phyloP scores from a whole-genome alignment of 345 rosid genomes.

The Acer yangbiense region DNA sequence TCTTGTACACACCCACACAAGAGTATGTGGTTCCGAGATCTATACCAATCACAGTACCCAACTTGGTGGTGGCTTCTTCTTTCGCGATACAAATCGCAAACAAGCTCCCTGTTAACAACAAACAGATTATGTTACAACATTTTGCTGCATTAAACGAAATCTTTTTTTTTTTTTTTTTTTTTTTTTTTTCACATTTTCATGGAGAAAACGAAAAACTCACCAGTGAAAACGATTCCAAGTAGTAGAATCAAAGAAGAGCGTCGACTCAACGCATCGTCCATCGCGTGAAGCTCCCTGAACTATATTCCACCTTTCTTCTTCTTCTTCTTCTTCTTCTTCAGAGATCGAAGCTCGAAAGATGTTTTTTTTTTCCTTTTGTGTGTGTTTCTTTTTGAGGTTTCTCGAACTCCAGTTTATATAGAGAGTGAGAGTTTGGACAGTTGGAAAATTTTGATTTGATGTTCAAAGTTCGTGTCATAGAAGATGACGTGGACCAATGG shows the following conservation, averaged over 20 bases:
- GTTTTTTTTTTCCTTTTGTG: neutral
- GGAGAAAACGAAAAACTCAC: neutral
- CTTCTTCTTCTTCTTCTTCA: neutral
- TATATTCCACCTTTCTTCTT: neutral
- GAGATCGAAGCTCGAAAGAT: neutral
- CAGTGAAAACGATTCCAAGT: neutral
- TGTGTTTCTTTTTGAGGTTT: neutral
- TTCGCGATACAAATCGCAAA: slow-evolving; percentile 27
- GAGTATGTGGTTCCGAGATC: slow-evolving; percentile 24
- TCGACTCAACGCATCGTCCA: neutral
- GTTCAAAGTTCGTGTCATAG: neutral
- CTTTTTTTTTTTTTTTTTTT: no score
- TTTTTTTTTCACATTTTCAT: neutral
- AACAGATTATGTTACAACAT: neutral
- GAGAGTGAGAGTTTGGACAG: neutral
- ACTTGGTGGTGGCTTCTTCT: slow-evolving; percentile 18
- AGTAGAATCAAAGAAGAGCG: neutral
- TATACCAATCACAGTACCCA: slow-evolving; percentile 23
- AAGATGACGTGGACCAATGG: slow-evolving; percentile 7
- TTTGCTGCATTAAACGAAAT: neutral
- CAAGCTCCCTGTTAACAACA: slow-evolving; percentile 2
- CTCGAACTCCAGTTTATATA: neutral
- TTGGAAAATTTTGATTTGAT: neutral
- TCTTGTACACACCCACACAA: slow-evolving; percentile 27
- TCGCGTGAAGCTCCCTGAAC: neutral